Evolutionary conservation across 2,329 filamentous ascomycete species (phyloP), one percentile per base, ranked within the genome.

Genomic region (Phialemonium atrogriseum): DNA sequence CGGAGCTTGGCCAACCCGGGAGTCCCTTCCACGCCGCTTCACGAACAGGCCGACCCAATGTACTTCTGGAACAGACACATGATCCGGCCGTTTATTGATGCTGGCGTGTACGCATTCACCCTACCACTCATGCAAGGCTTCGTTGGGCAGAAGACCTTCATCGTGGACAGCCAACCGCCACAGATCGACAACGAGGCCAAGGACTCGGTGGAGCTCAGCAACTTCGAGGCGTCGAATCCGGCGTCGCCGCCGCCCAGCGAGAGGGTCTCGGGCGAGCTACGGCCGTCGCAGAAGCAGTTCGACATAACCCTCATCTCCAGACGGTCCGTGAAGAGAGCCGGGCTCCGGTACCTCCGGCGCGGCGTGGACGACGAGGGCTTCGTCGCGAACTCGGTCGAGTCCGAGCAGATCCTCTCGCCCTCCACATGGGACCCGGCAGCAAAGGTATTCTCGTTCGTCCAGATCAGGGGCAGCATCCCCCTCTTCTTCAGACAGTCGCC

Each of bases 401-500:
- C 89, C 0, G 91, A 98, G 52, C 91, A 98, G 55, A 81, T 98
- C 8, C 66, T 98, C 3, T 91, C 85, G 0, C 71, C 73, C 0
- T 41, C 45, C 4, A 66, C 68, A 1, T 88, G 83, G 77, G 68
- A 77, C 12, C 51, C 68, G 0, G 59, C 67, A 0, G 63, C 57
- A 3, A 84, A 76, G 43, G 67, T 80, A 3, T 84, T 85, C 53
- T 94, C 87, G 0, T 93, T 94, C 46, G 62, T 93, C 4, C 91
- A 98, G 52, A 67, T 87, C 15, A 75, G 91, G 41, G 89, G 88
- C 6, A 95, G 88, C 14, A 94, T 96, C 41, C 91, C 91, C 0
- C 59, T 96, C 0, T 96, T 91, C 62, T 98, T 95, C 52, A 93
- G 88, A 0, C 91, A 98, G 49, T 86, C 84, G 0, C 88, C 89